Conservation (phyloP, 495 filamentous ascomycete genomes). For the Xylaria nigripes region DNA sequence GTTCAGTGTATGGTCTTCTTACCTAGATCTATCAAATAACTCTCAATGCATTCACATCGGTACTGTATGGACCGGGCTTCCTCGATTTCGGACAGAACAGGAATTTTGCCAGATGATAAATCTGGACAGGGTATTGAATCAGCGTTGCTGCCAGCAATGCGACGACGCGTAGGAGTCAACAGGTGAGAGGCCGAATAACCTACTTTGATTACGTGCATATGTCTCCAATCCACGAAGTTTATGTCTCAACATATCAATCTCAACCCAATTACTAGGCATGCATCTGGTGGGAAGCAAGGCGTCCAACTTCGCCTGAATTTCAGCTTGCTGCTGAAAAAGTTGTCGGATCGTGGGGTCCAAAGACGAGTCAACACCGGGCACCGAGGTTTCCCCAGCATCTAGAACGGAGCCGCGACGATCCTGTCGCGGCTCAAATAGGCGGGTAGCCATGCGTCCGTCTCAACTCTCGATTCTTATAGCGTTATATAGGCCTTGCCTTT, state of each 20-base stretch:
- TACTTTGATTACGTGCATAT: constrained; percentile 38
- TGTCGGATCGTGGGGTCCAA: constrained; percentile 39
- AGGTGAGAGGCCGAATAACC: constrained; percentile 8
- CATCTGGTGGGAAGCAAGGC: constrained; percentile 37
- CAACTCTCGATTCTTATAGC: constrained; percentile 7
- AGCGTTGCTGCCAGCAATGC: background rate
- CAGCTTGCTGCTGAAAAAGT: constrained; percentile 41
- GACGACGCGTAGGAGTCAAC: background rate
- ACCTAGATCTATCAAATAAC: constrained; percentile 41
- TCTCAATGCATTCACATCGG: constrained; percentile 43
- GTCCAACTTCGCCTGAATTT: constrained; percentile 41
- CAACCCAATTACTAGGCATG: constrained; percentile 35
- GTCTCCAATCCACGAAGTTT: constrained; percentile 37
- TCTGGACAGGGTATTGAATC: constrained; percentile 21
- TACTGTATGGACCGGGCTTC: constrained; percentile 43
- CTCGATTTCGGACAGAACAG: constrained; percentile 40
- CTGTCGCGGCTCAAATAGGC: constrained; percentile 24
- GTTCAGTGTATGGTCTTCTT: constrained; percentile 20
- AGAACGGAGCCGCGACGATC: constrained; percentile 26
- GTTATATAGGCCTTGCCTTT: background rate
- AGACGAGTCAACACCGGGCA: constrained; percentile 29
- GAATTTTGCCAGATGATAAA: constrained; percentile 33
- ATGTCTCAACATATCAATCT: constrained; percentile 41
- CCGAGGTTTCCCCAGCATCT: constrained; percentile 23
- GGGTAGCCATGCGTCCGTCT: constrained; percentile 21